phyloP scores from a whole-genome alignment of 352 stramenopile genomes.

The Globisporangium sylvaticum region DNA sequence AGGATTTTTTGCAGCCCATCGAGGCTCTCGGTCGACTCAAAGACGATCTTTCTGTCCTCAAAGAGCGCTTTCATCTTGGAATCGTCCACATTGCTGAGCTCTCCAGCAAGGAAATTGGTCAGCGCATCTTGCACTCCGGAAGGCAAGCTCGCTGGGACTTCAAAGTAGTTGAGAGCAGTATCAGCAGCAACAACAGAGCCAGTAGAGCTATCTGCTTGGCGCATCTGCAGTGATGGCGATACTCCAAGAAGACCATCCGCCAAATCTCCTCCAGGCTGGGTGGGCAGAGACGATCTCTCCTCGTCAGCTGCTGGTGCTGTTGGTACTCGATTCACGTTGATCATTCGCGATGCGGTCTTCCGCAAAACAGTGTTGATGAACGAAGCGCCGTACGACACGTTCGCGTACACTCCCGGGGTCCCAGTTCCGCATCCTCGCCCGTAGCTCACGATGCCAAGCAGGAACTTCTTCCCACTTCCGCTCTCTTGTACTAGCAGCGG shows the following conservation, averaged over 20 bases:
- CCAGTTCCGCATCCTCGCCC: not conserved
- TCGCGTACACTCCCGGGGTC: not conserved
- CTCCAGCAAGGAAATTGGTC: not conserved
- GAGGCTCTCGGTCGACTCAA: not conserved
- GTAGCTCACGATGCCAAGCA: not conserved
- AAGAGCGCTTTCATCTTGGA: not conserved
- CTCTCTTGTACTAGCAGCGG: not conserved
- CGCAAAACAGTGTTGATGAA: not conserved
- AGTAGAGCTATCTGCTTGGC: not conserved
- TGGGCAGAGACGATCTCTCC: too few species aligned
- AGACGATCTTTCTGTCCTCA: not conserved
- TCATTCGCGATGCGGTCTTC: not conserved
- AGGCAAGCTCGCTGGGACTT: not conserved
- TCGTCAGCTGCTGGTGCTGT: not conserved
- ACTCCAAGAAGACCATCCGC: not conserved
- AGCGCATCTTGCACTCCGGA: not conserved
- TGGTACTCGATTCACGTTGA: not conserved
- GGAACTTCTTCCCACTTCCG: not conserved
- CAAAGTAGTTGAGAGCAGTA: not conserved
- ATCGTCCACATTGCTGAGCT: not conserved
- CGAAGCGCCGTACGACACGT: conserved; percentile 15
- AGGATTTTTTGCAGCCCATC: not conserved
- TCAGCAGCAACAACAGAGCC: not conserved
- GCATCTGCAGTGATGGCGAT: not conserved
- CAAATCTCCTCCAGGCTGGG: too few species aligned